These are phyloP conservation scores for Spergularia azorica DNA, from an alignment of 179 eudicot genomes.

Conservation along the genomic window DNA sequence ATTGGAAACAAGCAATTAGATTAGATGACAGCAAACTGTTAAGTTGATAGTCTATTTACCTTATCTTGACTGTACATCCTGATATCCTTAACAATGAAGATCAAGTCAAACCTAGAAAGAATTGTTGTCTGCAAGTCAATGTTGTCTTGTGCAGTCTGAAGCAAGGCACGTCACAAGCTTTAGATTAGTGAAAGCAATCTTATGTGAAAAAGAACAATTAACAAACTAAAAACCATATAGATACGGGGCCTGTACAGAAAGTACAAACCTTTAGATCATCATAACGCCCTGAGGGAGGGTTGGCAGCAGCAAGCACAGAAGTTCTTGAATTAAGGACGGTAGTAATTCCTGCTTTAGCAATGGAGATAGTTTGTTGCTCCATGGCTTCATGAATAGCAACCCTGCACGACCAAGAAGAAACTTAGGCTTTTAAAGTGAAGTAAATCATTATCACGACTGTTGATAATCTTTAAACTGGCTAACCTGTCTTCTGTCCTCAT, in stretches of 20 bases:
- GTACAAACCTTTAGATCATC: slow-evolving; percentile 85
- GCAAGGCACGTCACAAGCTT: slow-evolving; percentile 19
- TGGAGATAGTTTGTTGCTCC: slow-evolving; percentile 99
- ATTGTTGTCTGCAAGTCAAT: slow-evolving; percentile 99
- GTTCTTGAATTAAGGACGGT: slow-evolving; percentile 97
- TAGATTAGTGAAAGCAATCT: not conserved
- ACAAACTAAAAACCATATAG: not conserved
- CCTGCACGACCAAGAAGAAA: slow-evolving; percentile 41
- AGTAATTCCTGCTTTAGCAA: slow-evolving; percentile 98
- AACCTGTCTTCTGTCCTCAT: slow-evolving; percentile 99
- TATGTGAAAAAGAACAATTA: not conserved
- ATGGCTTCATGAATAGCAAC: slow-evolving; percentile 99
- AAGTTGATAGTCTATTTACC: slow-evolving; percentile 40
- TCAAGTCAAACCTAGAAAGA: slow-evolving; percentile 95
- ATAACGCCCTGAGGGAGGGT: slow-evolving; percentile 99
- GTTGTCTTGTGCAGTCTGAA: slow-evolving; percentile 98
- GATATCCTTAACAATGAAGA: slow-evolving; percentile 93
- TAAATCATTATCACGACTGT: not conserved
- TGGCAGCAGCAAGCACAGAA: slow-evolving; percentile 99
- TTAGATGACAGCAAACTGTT: too few relatives aligned
- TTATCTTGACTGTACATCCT: slow-evolving; percentile 80
- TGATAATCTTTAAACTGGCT: not conserved
- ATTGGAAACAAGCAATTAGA: not conserved
- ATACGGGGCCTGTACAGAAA: not conserved
- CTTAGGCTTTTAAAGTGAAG: slow-evolving; percentile 13